A percentile compares a stretch with the other conserved stretches of the same genome.
phyloP scores from a whole-genome alignment of 805 yeast species.

The Metschnikowia colocasiae region DNA sequence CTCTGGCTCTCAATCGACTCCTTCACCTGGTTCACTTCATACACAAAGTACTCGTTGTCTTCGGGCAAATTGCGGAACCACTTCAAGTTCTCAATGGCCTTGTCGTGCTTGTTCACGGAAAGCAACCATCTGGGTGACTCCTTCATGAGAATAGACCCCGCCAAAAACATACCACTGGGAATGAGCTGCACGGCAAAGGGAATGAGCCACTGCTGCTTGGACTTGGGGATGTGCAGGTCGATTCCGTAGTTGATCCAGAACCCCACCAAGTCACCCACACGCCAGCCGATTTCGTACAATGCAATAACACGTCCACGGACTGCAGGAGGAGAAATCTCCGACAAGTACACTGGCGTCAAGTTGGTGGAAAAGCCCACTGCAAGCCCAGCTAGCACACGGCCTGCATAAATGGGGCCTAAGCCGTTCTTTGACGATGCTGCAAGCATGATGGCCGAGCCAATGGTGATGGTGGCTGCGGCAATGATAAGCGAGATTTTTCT shows the following conservation, averaged over 20 bases:
- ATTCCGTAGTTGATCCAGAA: constrained; percentile 37
- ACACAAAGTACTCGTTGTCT: constrained; percentile 32
- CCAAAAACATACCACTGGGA: constrained; percentile 33
- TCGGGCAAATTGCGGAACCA: constrained; percentile 35
- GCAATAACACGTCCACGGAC: constrained; percentile 32
- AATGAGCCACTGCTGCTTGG: constrained; percentile 35
- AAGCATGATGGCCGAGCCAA: constrained; percentile 37
- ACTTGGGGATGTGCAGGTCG: constrained; percentile 23
- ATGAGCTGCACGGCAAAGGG: constrained; percentile 40
- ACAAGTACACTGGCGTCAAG: constrained; percentile 34
- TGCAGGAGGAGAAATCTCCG: constrained; percentile 36
- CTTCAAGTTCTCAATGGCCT: constrained; percentile 30
- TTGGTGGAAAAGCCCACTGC: constrained; percentile 36
- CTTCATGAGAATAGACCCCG: constrained; percentile 30
- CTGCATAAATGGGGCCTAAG: constrained; percentile 36
- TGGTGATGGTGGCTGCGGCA: constrained; percentile 31
- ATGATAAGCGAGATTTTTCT: constrained; percentile 29
- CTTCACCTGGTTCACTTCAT: constrained; percentile 36
- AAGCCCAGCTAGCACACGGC: constrained; percentile 35
- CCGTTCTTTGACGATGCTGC: constrained; percentile 26
- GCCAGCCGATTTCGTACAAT: constrained; percentile 37
- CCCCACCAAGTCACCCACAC: constrained; percentile 38
- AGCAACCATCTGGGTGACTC: constrained; percentile 39
- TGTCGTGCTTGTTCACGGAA: constrained; percentile 28
- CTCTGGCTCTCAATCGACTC: constrained; percentile 30